Evolutionary conservation across 805 yeast species (phyloP), one percentile per base, ranked within the genome.

Genomic region (Hagleromyces aurorensis): DNA sequence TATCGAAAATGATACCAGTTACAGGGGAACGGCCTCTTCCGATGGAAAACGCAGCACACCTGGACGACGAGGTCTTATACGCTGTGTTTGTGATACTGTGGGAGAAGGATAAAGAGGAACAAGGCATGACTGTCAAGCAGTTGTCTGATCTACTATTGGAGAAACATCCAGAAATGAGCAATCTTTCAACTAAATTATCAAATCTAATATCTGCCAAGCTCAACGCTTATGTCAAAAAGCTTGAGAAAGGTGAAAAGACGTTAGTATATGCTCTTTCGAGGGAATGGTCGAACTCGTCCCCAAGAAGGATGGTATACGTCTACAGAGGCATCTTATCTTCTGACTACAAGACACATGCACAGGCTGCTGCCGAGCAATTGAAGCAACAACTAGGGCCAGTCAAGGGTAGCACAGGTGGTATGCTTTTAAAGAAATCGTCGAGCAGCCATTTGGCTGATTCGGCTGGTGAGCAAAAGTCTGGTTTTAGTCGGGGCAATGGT

Each of bases 271-370:
- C 89, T 12, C 59, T 82, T 23, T 76, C 85, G 1, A 71, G 94
- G 59, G 91, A 82, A 55, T 82, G 94, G 94, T 89, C 93, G 3
- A 89, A 81, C 54, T 85, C 89, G 11, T 75, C 85, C 2, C 94
- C 94, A 29, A 78, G 82, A 48, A 68, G 94, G 62, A 82, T 82
- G 94, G 86, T 82, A 16, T 82, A 82, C 48, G 86, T 80, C 28
- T 82, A 82, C 55, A 72, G 91, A 47, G 94, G 93, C 21, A 59
- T 79, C 16, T 62, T 82, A 38, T 71, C 89, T 17, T 67, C 73
- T n/a, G 87, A 81, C 50, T 82, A 78, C 56, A 78, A 77, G 44
- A 58, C 74, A 21, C 83, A 77, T 49, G 89, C 82, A 6, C 70
- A 75, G 29, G 70, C 69, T 38, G 74, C 78, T n/a, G 34, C 48